phyloP scores from a whole-genome alignment of 2,329 filamentous ascomycete species.

The Curvularia spicifera region DNA sequence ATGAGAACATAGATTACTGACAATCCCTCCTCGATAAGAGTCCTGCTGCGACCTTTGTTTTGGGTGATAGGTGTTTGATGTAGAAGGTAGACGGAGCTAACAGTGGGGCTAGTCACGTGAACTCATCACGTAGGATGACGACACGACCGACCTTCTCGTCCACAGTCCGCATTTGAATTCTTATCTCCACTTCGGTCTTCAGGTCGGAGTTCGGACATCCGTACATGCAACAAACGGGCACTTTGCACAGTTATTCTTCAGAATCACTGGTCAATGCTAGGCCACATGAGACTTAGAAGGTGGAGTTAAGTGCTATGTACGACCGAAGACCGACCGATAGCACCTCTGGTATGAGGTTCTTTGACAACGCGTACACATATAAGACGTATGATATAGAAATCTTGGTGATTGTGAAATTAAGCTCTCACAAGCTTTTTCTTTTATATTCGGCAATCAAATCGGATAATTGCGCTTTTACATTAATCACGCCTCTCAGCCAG shows the following conservation, averaged over 20 bases:
- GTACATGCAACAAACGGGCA: neutral
- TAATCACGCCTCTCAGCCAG: neutral
- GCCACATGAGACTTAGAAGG: neutral
- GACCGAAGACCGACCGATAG: slow-evolving; percentile 7
- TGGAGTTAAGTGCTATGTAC: slow-evolving; percentile 2
- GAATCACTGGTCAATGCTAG: neutral
- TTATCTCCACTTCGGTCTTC: neutral
- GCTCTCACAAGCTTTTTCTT: neutral
- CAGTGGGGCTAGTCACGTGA: neutral
- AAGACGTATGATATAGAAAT: neutral
- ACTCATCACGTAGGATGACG: neutral
- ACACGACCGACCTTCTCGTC: neutral
- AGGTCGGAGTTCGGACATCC: slow-evolving; percentile 6
- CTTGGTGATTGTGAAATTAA: neutral
- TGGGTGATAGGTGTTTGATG: neutral
- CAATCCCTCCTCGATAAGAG: neutral
- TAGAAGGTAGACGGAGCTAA: neutral
- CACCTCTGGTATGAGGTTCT: neutral
- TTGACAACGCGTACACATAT: neutral
- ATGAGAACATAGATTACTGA: neutral
- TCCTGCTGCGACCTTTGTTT: neutral
- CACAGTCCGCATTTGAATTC: neutral
- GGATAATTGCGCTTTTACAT: neutral
- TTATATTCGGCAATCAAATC: neutral
- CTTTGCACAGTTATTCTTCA: neutral